Percentiles rank a stretch among this genome's conserved stretches.
Evolutionary conservation across 1,284 basidiomycete species (phyloP).

Genomic region (Cutaneotrichosporon cutaneum): DNA sequence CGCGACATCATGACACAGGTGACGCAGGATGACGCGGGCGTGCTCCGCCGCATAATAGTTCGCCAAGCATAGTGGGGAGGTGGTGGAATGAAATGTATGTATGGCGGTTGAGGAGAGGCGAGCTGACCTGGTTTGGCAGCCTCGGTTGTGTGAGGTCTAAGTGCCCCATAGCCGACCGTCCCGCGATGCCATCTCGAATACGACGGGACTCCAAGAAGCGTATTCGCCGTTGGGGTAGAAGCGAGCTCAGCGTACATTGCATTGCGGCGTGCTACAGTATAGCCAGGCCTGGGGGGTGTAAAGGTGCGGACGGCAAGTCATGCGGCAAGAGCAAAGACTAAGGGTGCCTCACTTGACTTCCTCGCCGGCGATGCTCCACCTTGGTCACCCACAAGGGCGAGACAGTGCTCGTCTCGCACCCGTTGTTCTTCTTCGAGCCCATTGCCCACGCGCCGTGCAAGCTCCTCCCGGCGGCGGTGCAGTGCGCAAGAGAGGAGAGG

Average conservation of each 20-base stretch:
- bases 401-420: conserved; percentile 33
- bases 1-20: conserved; percentile 4
- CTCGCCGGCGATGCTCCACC: conserved; percentile 39
- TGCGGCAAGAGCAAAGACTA: conserved; percentile 88
- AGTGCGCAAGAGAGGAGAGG: conserved; percentile 26
- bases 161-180: no score
- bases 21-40: background rate
- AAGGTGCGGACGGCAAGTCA: conserved; percentile 72
- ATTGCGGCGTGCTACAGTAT: background rate
- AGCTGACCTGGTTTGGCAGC: background rate
- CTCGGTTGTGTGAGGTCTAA: background rate
- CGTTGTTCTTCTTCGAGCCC: conserved; percentile 47
- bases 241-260: background rate
- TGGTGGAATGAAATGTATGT: no score
- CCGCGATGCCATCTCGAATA: no score
- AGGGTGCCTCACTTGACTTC: conserved; percentile 72
- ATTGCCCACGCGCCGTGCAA: conserved; percentile 31
- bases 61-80: background rate
- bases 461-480: conserved; percentile 29
- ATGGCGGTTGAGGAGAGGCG: no score
- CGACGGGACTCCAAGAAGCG: background rate
- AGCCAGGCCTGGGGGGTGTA: no score
- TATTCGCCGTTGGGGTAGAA: no score
- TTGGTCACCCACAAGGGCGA: conserved; percentile 37
- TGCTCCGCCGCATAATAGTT: background rate